Base-by-base conservation (phyloP, 768 basidiomycete species). In the Fomitopsis pulvina region DNA sequence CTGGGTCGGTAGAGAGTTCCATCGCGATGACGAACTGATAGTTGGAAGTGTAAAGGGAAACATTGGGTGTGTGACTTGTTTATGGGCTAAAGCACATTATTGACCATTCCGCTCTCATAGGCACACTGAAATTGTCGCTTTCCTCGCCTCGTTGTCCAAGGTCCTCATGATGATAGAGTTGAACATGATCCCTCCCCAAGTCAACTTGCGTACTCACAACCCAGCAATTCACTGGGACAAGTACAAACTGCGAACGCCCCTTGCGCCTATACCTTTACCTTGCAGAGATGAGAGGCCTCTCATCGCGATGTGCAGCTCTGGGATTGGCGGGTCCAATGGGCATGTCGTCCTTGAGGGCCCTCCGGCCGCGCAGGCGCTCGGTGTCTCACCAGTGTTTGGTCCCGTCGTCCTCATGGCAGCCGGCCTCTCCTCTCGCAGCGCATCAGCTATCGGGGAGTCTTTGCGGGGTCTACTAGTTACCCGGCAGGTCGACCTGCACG, bases 41-140 rank as follows among this genome's bases (percentile, higher is more conserved):
- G 60, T 74, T 7, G 74, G 74, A 3, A 74, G 72, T 49, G 67
- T 75, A 2, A 76, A 75, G 52, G 72, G 72, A 32, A 75, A 76
- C 52, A 65, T 75, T 25, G 75, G 74, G 71, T 73, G 47, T 25
- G 66, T 46, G 14, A 32, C 24, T 11, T 37, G 7, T 24, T 3
- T 32, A 42, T 46, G 5, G 14, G 7, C 32, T 21, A 6, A 18
- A n/a, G 4, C 18, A 18, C 10, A 9, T 7, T 42, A 32, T 22
- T 21, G 5, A 26, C 45, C 29, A 5, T 46, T 14, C 21, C 8
- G 18, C n/a, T n/a, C 28, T 11, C 11, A 24, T 40, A 72, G 69
- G 3, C 72, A 73, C 53, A 56, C 66, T 4, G 72, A 75, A 54
- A 69, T 71, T n/a, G 64, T 66, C 0, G 69, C 75, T 0, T 77